These are phyloP conservation scores for Geotrichum histeridarum DNA, from an alignment of 1,139 yeast genomes.

Conservation along the genomic window DNA sequence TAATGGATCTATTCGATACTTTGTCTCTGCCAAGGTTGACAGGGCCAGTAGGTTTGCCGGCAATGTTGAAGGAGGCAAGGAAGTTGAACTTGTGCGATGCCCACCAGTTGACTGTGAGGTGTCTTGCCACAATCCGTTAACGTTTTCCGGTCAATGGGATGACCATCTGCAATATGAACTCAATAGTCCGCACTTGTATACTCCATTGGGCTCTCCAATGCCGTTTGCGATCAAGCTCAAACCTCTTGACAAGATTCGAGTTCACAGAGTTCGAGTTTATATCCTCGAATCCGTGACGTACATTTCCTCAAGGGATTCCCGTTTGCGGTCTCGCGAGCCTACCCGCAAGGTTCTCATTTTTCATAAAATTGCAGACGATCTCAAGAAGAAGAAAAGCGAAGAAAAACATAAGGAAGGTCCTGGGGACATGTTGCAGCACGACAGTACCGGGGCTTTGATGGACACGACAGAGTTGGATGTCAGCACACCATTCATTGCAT, in stretches of 20 bases:
- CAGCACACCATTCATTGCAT: no score
- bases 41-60: slow-evolving; percentile 35
- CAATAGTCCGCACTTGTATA: slow-evolving; percentile 68
- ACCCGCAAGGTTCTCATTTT: slow-evolving; percentile 29
- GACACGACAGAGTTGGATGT: slow-evolving; percentile 11
- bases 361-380: slow-evolving; percentile 29
- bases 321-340: slow-evolving; percentile 31
- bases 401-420: slow-evolving; percentile 7
- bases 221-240: slow-evolving; percentile 62
- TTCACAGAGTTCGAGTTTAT: slow-evolving; percentile 69
- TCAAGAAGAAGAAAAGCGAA: slow-evolving; percentile 13
- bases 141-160: slow-evolving; percentile 78
- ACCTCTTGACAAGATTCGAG: slow-evolving; percentile 60
- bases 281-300: slow-evolving; percentile 69
- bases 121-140: slow-evolving; percentile 73
- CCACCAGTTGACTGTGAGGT: slow-evolving; percentile 69
- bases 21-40: slow-evolving; percentile 33
- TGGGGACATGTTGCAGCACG: slow-evolving; percentile 13
- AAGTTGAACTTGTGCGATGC: slow-evolving; percentile 53
- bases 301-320: slow-evolving; percentile 39
- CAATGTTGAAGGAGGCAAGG: slow-evolving; percentile 32
- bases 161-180: slow-evolving; percentile 72
- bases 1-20: slow-evolving; percentile 34
- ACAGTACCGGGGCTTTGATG: slow-evolving; percentile 20
- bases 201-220: slow-evolving; percentile 61